Conservation (phyloP, 441 rosid species). For the Adansonia gregorii region DNA sequence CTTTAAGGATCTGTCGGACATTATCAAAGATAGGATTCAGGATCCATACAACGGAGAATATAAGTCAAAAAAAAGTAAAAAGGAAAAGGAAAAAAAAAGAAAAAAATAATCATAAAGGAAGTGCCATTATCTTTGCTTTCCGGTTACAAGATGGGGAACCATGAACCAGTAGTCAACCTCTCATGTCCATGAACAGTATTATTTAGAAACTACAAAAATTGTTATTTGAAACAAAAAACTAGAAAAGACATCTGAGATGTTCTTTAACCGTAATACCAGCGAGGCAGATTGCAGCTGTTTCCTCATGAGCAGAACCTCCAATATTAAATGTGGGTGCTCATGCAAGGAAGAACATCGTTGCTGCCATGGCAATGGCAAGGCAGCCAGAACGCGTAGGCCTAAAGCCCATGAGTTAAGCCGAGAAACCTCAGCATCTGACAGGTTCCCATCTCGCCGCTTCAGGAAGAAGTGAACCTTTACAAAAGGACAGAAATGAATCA, state of each 20-base stretch:
- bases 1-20: slow-evolving; percentile 80
- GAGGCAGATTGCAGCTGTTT: slow-evolving; percentile 92
- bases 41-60: slow-evolving; percentile 24
- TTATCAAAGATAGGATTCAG: slow-evolving; percentile 33
- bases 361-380: slow-evolving; percentile 98
- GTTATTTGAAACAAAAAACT: slow-evolving; percentile 18
- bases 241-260: slow-evolving; percentile 32
- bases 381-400: slow-evolving; percentile 95
- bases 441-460: slow-evolving; percentile 87
- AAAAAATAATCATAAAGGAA: not conserved
- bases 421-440: slow-evolving; percentile 75
- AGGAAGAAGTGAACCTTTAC: slow-evolving; percentile 94
- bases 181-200: not conserved
- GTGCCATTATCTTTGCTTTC: not conserved
- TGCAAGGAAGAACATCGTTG: slow-evolving; percentile 97
- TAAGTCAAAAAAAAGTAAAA: slow-evolving; percentile 1
- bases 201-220: slow-evolving; percentile 14
- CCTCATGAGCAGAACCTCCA: slow-evolving; percentile 97
- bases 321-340: slow-evolving; percentile 90
- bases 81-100: not conserved
- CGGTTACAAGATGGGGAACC: slow-evolving; percentile 20
- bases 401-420: slow-evolving; percentile 99
- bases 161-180: slow-evolving; percentile 23
- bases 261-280: slow-evolving; percentile 53
- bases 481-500: slow-evolving; percentile 32